Base-by-base conservation (phyloP, 2,329 filamentous ascomycete species). In the Talaromyces funiculosus region DNA sequence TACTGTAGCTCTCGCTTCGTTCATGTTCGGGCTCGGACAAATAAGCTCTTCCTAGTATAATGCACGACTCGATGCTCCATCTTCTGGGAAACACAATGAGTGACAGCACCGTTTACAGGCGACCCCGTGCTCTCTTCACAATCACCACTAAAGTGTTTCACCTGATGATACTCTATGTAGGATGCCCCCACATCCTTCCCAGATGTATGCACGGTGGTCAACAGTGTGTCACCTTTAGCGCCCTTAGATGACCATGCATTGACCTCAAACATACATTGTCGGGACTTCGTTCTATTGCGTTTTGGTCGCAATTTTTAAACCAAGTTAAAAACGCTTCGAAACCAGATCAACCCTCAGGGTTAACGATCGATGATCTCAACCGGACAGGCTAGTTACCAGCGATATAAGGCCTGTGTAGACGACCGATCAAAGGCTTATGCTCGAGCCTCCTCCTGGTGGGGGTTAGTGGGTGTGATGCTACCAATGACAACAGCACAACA, bases 381-480 rank as follows among this genome's bases (percentile, higher is more conserved):
- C 35, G 29, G 5, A 31, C 45, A 14, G 3, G n/a, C 26, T 29
- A 18, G 33, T 37, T 56, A 33, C 53, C 38, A 33, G 22, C 16
- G 26, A 42, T 16, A 29, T 31, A 38, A 4, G 24, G 24, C 8
- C 18, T 42, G 37, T 14, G 37, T 24, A 26, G 14, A 10, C 29
- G 24, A 26, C 29, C 20, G 51, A 16, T 26, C n/a, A 26, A 31
- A 54, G 51, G 20, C 33, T n/a, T 54, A 40, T 54, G 51, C 51
- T 37, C 51, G 51, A 54, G 51, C 51, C 51, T 54, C 51, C 51
- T 54, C 51, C 18, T 26, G 22, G 51, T n/a, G 33, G 51, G 51
- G 51, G 29, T 35, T 53, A 38, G 49, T 18, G 3, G 38, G 12
- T 40, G 14, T n/a, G 35, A 40, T n/a, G 22, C 51, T 38, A 20